A percentile compares a stretch with the other conserved stretches of the same genome.
Evolutionary conservation across 805 yeast species (phyloP).

Genomic region (Ogataea corticis): DNA sequence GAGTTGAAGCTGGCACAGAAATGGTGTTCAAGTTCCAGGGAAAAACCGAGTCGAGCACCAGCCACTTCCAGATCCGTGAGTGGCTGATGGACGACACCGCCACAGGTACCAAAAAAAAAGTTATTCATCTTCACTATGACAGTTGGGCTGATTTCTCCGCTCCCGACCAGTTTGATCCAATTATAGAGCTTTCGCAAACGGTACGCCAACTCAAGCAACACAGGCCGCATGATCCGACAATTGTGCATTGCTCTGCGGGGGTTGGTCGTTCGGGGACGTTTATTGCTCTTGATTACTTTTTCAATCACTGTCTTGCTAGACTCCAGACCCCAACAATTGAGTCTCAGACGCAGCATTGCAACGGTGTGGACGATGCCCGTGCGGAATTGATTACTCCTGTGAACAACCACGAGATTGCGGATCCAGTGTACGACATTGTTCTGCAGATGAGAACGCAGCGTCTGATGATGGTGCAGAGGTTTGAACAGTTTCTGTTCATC

Average conservation of each 20-base stretch:
- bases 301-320: conserved; percentile 17
- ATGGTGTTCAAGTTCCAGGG: conserved; percentile 12
- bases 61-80: conserved; percentile 13
- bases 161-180: conserved; percentile 38
- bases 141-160: conserved; percentile 47
- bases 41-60: neutral
- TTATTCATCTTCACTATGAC: conserved; percentile 40
- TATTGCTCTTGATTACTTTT: conserved; percentile 45
- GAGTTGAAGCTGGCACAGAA: conserved; percentile 5
- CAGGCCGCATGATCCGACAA: conserved; percentile 22
- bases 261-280: conserved; percentile 60
- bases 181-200: conserved; percentile 25
- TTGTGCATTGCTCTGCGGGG: conserved; percentile 62
- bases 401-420: conserved; percentile 27
- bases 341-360: conserved; percentile 1
- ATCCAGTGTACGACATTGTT: conserved; percentile 46
- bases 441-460: conserved; percentile 47
- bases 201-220: conserved; percentile 12
- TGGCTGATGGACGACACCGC: conserved; percentile 19
- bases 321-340: neutral
- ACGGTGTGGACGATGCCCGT: conserved; percentile 17
- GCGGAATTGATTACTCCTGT: conserved; percentile 22
- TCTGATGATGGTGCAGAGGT: conserved; percentile 55
- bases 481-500: conserved; percentile 50
- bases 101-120: conserved; percentile 11